Base-by-base conservation (phyloP, 2,329 filamentous ascomycete genomes). In the Trichoderma oligosporum region DNA sequence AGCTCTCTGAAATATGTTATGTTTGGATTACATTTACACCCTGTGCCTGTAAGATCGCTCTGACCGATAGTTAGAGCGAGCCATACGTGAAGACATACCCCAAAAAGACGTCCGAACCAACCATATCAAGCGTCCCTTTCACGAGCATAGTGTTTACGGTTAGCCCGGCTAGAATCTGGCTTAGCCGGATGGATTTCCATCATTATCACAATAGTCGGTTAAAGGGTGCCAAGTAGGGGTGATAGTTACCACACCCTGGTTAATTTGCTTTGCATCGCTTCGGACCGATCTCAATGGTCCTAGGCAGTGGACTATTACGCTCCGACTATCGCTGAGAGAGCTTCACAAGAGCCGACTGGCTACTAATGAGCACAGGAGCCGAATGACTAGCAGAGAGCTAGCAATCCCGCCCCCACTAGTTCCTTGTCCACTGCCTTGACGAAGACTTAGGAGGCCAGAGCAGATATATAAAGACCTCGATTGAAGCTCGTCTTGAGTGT, bases 201-300 rank as follows among this genome's bases (percentile, higher is more conserved):
- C 2, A 29, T 48, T 35, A 25, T 29, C 45, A 24, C 48, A 22
- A 35, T 52, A 52, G 35, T 12, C 25, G n/a, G 9, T 39, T 20
- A 33, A 16, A 4, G 47, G 47, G 38, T 22, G 24, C 12, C 12
- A 22, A 52, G n/a, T 39, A 52, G 36, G 48, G 48, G 25, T 6
- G 6, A 39, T 29, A 35, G 22, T 24, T n/a, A 14, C 18, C n/a
- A 5, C 3, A 52, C 35, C 24, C 48, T 14, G 14, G 45, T n/a
- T 29, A 48, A 36, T 36, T 48, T 35, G 14, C 45, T 48, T 29
- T 35, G 35, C 20, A 33, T 25, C 39, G 31, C 55, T 52, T 57
- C 55, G 55, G 55, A 57, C 55, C 55, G 55, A 57, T 46, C 55
- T 52, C 24, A 38, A 48, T 57, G 47, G 39, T 33, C 16, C 47